Evolutionary conservation across 2,329 filamentous ascomycete species (phyloP).

Genomic region (Pseudogymnoascus sp.): DNA sequence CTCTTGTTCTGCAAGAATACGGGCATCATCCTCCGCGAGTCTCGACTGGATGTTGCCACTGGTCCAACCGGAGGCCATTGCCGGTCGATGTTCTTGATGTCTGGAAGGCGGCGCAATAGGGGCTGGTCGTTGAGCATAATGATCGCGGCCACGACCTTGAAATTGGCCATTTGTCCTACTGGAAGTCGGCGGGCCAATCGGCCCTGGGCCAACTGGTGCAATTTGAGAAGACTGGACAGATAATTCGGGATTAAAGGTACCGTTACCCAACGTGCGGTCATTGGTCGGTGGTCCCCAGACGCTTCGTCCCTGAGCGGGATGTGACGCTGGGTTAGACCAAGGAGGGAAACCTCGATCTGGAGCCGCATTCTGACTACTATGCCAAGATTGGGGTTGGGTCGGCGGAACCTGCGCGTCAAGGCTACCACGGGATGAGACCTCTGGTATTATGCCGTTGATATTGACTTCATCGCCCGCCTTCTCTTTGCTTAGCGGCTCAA

Average conservation of each 20-base stretch:
- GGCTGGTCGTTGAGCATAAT: conserved; percentile 24
- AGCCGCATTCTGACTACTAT: conserved; percentile 24
- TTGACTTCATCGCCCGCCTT: neutral
- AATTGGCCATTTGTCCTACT: conserved; percentile 24
- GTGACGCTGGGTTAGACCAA: conserved; percentile 37
- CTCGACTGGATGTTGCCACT: conserved; percentile 8
- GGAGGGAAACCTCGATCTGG: conserved; percentile 40
- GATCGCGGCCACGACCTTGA: conserved; percentile 23
- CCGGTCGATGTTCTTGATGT: conserved; percentile 14
- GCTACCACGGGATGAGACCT: neutral
- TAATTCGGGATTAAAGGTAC: conserved; percentile 63
- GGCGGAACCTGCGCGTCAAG: neutral
- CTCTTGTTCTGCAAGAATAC: conserved; percentile 6
- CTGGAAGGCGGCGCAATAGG: conserved; percentile 29
- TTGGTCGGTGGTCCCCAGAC: conserved; percentile 71
- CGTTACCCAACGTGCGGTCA: conserved; percentile 67
- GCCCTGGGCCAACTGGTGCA: conserved; percentile 24
- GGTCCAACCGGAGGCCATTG: conserved; percentile 1
- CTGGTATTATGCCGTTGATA: neutral
- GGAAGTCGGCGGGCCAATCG: conserved; percentile 29
- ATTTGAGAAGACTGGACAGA: conserved; percentile 32
- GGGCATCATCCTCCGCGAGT: conserved; percentile 12
- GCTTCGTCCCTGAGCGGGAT: conserved; percentile 44
- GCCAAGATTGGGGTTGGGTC: conserved; percentile 24
- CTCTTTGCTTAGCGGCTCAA: neutral